A percentile compares a stretch with the other conserved stretches of the same genome.
Conservation (phyloP, 2,329 filamentous ascomycete species). For the Zalaria sp. region DNA sequence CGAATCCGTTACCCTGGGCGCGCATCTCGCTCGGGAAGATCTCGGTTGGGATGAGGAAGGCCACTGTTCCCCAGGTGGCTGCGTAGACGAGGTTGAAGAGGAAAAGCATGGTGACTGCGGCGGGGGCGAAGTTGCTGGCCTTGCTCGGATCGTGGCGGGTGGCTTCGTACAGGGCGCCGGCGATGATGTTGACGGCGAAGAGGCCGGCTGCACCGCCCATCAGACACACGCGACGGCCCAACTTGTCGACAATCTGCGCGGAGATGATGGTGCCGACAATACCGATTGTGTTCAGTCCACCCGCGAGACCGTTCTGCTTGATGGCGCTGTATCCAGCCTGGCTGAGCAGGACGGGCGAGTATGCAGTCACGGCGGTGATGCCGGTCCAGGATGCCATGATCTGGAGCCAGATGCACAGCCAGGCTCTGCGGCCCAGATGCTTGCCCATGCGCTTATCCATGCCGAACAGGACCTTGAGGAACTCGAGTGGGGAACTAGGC, state of each 20-base stretch:
- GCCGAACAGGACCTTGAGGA: conserved; percentile 23
- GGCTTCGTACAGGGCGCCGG: conserved; percentile 29
- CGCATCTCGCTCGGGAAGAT: conserved; percentile 43
- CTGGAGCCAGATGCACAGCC: conserved; percentile 30
- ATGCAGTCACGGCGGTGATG: conserved; percentile 23
- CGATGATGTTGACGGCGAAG: conserved; percentile 28
- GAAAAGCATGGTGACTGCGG: conserved; percentile 34
- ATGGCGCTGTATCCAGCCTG: conserved; percentile 22
- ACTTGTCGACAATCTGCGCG: conserved; percentile 35
- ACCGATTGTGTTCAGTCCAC: conserved; percentile 37
- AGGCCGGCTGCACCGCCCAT: conserved; percentile 25
- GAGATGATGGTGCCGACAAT: conserved; percentile 38
- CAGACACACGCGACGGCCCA: conserved; percentile 30
- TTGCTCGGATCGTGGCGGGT: conserved; percentile 21
- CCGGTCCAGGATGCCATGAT: conserved; percentile 32
- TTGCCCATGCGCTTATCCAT: conserved; percentile 14
- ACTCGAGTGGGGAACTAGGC: conserved; percentile 23
- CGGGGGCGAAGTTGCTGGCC: conserved; percentile 27
- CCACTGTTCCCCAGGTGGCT: conserved; percentile 35
- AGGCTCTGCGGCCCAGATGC: conserved; percentile 25
- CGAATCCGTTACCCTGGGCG: conserved; percentile 45
- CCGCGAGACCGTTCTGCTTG: conserved; percentile 34
- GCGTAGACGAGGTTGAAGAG: conserved; percentile 39
- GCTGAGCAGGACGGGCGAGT: conserved; percentile 18
- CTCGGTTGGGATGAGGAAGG: conserved; percentile 39